Evolutionary conservation across 306 rosid species (phyloP).

Genomic region (Casuarina equisetifolia): DNA sequence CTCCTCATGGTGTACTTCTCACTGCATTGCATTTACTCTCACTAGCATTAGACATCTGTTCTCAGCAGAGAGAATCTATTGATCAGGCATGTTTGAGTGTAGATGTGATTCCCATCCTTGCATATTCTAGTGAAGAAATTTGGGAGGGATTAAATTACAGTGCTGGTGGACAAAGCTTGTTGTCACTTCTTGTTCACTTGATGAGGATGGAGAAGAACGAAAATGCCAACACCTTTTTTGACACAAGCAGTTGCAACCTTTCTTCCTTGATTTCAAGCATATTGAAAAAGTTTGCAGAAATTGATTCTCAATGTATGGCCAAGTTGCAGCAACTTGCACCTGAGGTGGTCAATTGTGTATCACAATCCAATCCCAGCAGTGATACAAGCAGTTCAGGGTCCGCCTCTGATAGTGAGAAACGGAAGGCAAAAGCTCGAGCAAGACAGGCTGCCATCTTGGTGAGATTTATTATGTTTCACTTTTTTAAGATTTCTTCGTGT

Average conservation of each 20-base stretch:
- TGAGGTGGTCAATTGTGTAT: slow-evolving; percentile 49
- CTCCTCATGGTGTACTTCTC: slow-evolving; percentile 81
- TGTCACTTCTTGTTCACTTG: slow-evolving; percentile 82
- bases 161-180: slow-evolving; percentile 71
- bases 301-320: slow-evolving; percentile 68
- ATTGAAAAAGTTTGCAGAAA: slow-evolving; percentile 83
- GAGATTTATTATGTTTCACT: slow-evolving; percentile 25
- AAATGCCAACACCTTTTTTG: slow-evolving; percentile 46
- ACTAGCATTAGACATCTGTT: slow-evolving; percentile 72
- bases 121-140: slow-evolving; percentile 60
- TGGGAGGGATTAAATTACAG: slow-evolving; percentile 42
- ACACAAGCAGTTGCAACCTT: slow-evolving; percentile 67
- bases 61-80: slow-evolving; percentile 56
- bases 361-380: slow-evolving; percentile 44
- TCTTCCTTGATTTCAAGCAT: slow-evolving; percentile 64
- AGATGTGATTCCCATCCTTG: slow-evolving; percentile 63
- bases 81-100: slow-evolving; percentile 36
- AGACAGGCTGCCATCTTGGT: slow-evolving; percentile 94
- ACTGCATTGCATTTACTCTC: slow-evolving; percentile 86
- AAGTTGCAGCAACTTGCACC: slow-evolving; percentile 77
- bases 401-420: slow-evolving; percentile 77
- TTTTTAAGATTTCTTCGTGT: slow-evolving; percentile 1
- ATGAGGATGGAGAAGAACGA: slow-evolving; percentile 70
- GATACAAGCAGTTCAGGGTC: slow-evolving; percentile 40
- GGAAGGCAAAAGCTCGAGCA: slow-evolving; percentile 94